These are phyloP conservation scores for Pholiota conissans DNA, from an alignment of 768 basidiomycete species.

Conservation along the genomic window DNA sequence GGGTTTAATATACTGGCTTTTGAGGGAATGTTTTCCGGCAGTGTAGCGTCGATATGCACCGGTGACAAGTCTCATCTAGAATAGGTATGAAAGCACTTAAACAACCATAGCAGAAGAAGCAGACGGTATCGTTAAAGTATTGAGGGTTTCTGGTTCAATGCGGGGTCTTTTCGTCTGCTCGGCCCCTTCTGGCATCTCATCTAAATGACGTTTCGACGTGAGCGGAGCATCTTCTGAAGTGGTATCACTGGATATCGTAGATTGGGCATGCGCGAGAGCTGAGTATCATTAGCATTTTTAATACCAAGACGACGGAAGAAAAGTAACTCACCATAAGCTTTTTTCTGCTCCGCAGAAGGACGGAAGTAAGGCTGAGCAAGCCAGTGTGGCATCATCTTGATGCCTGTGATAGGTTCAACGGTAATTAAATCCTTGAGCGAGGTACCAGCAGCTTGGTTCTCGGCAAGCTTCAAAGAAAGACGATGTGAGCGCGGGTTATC, in stretches of 20 bases:
- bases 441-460: constrained; percentile 30
- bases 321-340: constrained; percentile 18
- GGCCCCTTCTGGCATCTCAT: constrained; percentile 7
- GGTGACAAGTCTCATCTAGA: too few species aligned
- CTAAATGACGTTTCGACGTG: constrained; percentile 12
- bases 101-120: not conserved
- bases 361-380: constrained; percentile 67
- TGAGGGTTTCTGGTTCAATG: not conserved
- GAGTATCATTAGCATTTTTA: not conserved
- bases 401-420: constrained; percentile 34
- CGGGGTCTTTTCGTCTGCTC: constrained; percentile 16
- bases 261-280: not conserved
- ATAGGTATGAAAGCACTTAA: too few species aligned
- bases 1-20: too few species aligned
- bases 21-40: too few species aligned
- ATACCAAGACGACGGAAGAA: not conserved
- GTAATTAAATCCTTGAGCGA: constrained; percentile 29
- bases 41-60: too few species aligned
- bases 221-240: not conserved
- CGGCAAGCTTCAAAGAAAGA: constrained; percentile 40
- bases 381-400: constrained; percentile 43
- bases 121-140: not conserved
- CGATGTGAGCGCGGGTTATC: not conserved
- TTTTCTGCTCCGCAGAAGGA: constrained; percentile 31
- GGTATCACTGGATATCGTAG: not conserved